phyloP scores from a whole-genome alignment of 2,329 filamentous ascomycete species.

The Fusarium musae region DNA sequence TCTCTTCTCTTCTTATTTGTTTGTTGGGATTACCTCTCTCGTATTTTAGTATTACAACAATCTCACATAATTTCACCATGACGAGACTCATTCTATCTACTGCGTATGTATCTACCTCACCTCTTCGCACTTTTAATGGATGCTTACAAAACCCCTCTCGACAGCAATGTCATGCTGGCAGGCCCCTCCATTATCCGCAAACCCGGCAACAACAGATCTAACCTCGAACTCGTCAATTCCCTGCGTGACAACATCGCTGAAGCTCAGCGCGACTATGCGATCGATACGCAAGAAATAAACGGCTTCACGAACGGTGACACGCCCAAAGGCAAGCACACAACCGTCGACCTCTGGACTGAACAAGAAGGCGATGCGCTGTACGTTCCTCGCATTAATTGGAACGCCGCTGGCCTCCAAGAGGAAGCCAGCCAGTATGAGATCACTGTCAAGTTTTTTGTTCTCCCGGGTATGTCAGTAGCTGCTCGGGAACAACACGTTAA shows the following conservation, averaged over 20 bases:
- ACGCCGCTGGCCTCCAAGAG: slow-evolving; percentile 77
- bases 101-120: slow-evolving; percentile 67
- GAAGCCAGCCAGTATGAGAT: slow-evolving; percentile 90
- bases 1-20: not conserved
- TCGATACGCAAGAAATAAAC: slow-evolving; percentile 45
- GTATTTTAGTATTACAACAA: not conserved
- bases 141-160: slow-evolving; percentile 40
- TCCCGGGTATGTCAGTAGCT: slow-evolving; percentile 74
- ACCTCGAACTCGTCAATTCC: slow-evolving; percentile 90
- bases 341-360: slow-evolving; percentile 73
- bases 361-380: slow-evolving; percentile 71
- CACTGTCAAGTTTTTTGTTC: slow-evolving; percentile 94
- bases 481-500: slow-evolving; percentile 76
- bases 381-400: slow-evolving; percentile 82
- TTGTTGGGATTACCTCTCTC: not conserved
- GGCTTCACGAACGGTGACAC: slow-evolving; percentile 48
- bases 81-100: slow-evolving; percentile 89
- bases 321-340: slow-evolving; percentile 35
- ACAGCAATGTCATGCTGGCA: slow-evolving; percentile 83
- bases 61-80: slow-evolving; percentile 52
- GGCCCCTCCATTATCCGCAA: slow-evolving; percentile 87
- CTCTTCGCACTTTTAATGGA: slow-evolving; percentile 11
- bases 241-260: slow-evolving; percentile 84
- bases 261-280: slow-evolving; percentile 72
- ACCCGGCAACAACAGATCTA: slow-evolving; percentile 79